Conservation (phyloP, 2,329 filamentous ascomycete genomes). For the Fusarium stilboides region DNA sequence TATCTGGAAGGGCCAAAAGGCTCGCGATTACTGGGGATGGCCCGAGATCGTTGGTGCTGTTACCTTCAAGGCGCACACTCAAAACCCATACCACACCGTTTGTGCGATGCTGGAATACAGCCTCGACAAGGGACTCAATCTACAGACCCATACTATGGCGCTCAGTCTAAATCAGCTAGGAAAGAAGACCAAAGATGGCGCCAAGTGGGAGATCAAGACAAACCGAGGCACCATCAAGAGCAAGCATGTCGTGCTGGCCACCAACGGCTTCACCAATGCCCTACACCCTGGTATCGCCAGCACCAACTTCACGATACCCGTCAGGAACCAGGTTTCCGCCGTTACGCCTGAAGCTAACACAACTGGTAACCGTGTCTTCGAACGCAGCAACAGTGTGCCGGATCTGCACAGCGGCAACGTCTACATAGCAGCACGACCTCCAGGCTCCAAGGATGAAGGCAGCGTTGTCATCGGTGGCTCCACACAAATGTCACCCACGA, state of each 20-base stretch:
- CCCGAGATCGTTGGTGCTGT: conserved; percentile 23
- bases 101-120: conserved; percentile 31
- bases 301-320: conserved; percentile 35
- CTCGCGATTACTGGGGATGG: conserved; percentile 31
- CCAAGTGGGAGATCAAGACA: conserved; percentile 28
- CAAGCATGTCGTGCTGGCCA: conserved; percentile 31
- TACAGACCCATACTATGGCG: conserved; percentile 36
- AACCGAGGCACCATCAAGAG: conserved; percentile 26
- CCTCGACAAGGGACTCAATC: conserved; percentile 17
- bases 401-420: conserved; percentile 30
- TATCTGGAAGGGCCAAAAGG: conserved; percentile 15
- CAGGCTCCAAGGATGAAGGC: conserved; percentile 15
- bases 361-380: neutral
- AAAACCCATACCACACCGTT: conserved; percentile 30
- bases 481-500: conserved; percentile 25
- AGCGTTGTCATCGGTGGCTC: conserved; percentile 26
- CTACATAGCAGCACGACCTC: conserved; percentile 27
- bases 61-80: conserved; percentile 33
- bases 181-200: conserved; percentile 13
- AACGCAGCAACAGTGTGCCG: conserved; percentile 17
- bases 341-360: conserved; percentile 14
- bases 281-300: conserved; percentile 23
- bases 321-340: conserved; percentile 25
- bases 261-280: conserved; percentile 31
- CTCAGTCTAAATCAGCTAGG: conserved; percentile 19